Evolutionary conservation across 2,329 filamentous ascomycete species (phyloP), one percentile per base, ranked within the genome.

Genomic region (Claviceps sp.): DNA sequence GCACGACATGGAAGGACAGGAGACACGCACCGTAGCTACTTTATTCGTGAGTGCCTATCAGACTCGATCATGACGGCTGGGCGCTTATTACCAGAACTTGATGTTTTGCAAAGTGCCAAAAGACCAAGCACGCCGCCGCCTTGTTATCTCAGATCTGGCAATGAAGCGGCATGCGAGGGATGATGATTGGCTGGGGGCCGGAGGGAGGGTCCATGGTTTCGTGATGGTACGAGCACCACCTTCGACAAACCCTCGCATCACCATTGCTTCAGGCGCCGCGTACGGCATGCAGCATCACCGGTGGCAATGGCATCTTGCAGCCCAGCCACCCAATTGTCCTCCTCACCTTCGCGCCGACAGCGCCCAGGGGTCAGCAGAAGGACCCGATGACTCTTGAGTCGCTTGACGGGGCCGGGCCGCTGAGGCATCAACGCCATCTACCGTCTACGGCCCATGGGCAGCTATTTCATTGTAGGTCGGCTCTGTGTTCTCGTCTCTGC

Each of bases 301-400:
- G 44, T 46, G 26, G 16, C 39, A 46, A n/a, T 34, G 53, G 54
- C 56, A 53, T 50, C 55, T 51, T 56, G 56, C 55, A 58, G 50
- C 17, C 16, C 38, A 5, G 23, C 47, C 40, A 47, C 53, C 57
- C 56, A 58, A 57, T 58, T 47, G 50, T 39, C 37, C 52, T 42
- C 52, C 50, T 37, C 49, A 14, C 14, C n/a, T 58, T 57, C 23
- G 57, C 55, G 55, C 55, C 52, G 48, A 46, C 29, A 3, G 7
- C 39, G 16, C 34, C 13, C 53, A 47, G 34, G 53, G 53, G 17
- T 47, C 34, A 14, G 6, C 34, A 49, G 47, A 50, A 40, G 51
- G 23, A 11, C 42, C 51, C 46, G 13, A 45, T 39, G 46, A 45
- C 9, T 36, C 38, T 20, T 34, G 29, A 34, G 9, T 11, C 29